Percentiles rank a stretch among this genome's conserved stretches.
These are phyloP conservation scores for Sporisorium reilianum DNA, from an alignment of 1,284 basidiomycete species.

Conservation along the genomic window DNA sequence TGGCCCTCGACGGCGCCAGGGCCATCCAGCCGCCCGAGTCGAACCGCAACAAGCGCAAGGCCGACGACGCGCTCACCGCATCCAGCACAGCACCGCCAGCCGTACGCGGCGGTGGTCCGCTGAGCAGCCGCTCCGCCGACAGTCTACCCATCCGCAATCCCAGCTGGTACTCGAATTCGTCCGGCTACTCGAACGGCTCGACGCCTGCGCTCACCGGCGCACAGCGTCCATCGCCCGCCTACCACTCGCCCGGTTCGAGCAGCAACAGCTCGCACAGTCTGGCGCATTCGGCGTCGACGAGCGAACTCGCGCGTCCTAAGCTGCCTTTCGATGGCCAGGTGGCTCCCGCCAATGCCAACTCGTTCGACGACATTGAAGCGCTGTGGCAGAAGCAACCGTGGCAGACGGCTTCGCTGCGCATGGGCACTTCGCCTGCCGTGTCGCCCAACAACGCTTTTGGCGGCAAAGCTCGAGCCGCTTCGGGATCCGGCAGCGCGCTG, in stretches of 20 bases:
- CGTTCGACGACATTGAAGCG: constrained; percentile 52
- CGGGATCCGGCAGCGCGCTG: constrained; percentile 8
- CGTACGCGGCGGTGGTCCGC: constrained; percentile 25
- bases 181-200: constrained; percentile 38
- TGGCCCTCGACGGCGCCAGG: constrained; percentile 53
- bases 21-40: constrained; percentile 56
- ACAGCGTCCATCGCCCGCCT: constrained; percentile 37
- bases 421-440: constrained; percentile 32
- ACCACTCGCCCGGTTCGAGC: constrained; percentile 40
- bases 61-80: constrained; percentile 31
- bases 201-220: constrained; percentile 23
- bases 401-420: constrained; percentile 45
- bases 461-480: constrained; percentile 17
- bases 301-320: constrained; percentile 29
- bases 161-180: constrained; percentile 39
- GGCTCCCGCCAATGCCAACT: constrained; percentile 36
- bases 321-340: constrained; percentile 38
- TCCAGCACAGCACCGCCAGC: constrained; percentile 9
- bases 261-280: constrained; percentile 44
- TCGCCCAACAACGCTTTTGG: constrained; percentile 18
- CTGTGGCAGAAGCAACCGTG: constrained; percentile 53
- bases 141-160: constrained; percentile 33
- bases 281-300: constrained; percentile 35
- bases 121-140: constrained; percentile 38
- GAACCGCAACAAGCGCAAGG: constrained; percentile 43